Evolutionary conservation across 2,329 filamentous ascomycete species (phyloP).

Genomic region (Biscogniauxia marginata): DNA sequence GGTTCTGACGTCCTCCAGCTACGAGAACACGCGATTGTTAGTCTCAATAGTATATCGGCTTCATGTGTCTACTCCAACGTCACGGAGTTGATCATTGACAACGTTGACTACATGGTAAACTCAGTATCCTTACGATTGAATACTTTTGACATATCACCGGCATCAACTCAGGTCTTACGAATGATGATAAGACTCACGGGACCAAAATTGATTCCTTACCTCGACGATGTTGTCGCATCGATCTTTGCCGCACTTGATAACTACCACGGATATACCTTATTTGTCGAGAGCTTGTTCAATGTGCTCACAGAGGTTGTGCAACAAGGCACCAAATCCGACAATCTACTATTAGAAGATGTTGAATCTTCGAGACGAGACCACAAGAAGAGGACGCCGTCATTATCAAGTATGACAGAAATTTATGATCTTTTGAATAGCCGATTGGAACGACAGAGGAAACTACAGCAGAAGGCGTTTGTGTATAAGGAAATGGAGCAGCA

Average conservation of each 20-base stretch:
- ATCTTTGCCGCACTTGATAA: constrained; percentile 93
- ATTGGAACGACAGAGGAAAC: constrained; percentile 40
- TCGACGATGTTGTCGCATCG: constrained; percentile 87
- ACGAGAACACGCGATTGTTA: constrained; percentile 77
- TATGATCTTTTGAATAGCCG: constrained; percentile 63
- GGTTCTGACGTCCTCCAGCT: constrained; percentile 68
- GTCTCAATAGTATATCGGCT: constrained; percentile 74
- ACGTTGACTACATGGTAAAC: constrained; percentile 96
- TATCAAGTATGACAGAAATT: constrained; percentile 44
- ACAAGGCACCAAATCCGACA: constrained; percentile 66
- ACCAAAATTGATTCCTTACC: constrained; percentile 75
- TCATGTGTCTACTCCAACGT: constrained; percentile 74
- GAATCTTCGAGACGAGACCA: constrained; percentile 39
- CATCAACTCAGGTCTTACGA: constrained; percentile 82
- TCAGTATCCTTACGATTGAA: constrained; percentile 86
- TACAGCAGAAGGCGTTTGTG: constrained; percentile 32
- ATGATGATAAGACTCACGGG: constrained; percentile 95
- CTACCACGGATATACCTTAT: constrained; percentile 85
- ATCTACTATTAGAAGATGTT: constrained; percentile 45
- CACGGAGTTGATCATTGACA: constrained; percentile 76
- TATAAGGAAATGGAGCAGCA: constrained; percentile 33
- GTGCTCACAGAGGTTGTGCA: constrained; percentile 81
- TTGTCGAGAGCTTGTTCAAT: constrained; percentile 82
- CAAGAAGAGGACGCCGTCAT: constrained; percentile 37
- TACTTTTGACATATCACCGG: constrained; percentile 86